Evolutionary conservation across 345 rosid genomes (phyloP).

Genomic region (Gossypioides kirkii): DNA sequence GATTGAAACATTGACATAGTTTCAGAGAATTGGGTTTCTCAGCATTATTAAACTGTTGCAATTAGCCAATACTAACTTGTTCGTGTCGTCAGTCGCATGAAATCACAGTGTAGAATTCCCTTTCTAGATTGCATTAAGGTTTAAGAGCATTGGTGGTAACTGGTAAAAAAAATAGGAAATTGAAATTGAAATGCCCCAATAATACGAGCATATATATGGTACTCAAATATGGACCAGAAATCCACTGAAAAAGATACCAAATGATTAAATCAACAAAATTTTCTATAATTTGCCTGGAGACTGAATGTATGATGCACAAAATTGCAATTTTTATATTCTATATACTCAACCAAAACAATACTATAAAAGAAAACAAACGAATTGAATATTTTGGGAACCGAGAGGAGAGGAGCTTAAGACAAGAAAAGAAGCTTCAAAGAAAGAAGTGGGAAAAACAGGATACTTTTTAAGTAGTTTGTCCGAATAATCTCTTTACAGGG

Average conservation of each 20-base stretch:
- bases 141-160: too few species aligned
- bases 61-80: not conserved
- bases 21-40: not conserved
- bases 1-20: not conserved
- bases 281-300: not conserved
- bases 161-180: not conserved
- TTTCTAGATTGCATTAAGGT: not conserved
- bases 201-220: not conserved
- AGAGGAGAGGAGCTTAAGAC: constrained; percentile 5
- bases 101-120: not conserved
- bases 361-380: not conserved
- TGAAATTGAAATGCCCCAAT: not conserved
- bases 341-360: not conserved
- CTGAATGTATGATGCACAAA: not conserved
- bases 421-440: constrained; percentile 9
- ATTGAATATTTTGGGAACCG: not conserved
- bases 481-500: constrained; percentile 14
- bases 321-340: not conserved
- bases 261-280: not conserved
- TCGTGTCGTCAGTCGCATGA: not conserved
- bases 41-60: not conserved
- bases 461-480: constrained; percentile 9
- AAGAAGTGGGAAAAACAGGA: not conserved
- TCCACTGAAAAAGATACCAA: constrained; percentile 7
- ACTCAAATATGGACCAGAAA: not conserved